Percentiles rank a stretch among this genome's conserved stretches.
Conservation (phyloP, 805 yeast species). For the Kodamaea restingae region DNA sequence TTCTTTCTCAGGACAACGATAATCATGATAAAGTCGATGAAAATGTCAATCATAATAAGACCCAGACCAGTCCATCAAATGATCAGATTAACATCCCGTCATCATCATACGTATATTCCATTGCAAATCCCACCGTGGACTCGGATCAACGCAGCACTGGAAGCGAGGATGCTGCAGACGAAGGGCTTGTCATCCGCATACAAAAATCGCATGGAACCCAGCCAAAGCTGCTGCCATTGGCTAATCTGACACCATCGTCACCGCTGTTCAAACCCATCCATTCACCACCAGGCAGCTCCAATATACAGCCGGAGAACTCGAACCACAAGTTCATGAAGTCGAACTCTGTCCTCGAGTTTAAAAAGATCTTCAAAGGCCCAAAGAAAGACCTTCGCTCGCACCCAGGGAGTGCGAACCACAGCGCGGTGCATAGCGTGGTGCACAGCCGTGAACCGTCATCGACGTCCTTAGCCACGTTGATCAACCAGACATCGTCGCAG, state of each 20-base stretch:
- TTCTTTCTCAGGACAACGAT: too few relatives aligned
- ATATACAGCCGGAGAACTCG: conserved; percentile 10
- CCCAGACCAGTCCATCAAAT: too few relatives aligned
- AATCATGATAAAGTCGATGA: background rate
- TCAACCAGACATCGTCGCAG: conserved; percentile 36
- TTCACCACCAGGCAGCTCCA: background rate
- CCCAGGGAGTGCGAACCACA: conserved; percentile 5
- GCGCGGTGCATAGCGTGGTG: conserved; percentile 11
- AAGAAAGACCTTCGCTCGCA: conserved; percentile 16
- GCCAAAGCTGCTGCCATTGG: background rate
- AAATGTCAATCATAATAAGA: too few relatives aligned
- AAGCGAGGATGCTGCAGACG: background rate
- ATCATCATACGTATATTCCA: background rate
- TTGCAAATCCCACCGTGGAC: background rate
- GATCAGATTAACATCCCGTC: too few relatives aligned
- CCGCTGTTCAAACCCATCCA: conserved; percentile 1
- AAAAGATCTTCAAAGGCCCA: conserved; percentile 65
- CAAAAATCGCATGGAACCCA: background rate
- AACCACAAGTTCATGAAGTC: conserved; percentile 32
- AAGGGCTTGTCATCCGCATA: conserved; percentile 5
- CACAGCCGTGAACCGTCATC: conserved; percentile 32
- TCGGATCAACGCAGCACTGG: background rate
- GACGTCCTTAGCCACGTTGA: conserved; percentile 32
- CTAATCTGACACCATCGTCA: conserved; percentile 3
- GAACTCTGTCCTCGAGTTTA: conserved; percentile 65